These are phyloP conservation scores for Aegilops tauschii DNA, from an alignment of 176 grass and related monocot species.

Conservation along the genomic window DNA sequence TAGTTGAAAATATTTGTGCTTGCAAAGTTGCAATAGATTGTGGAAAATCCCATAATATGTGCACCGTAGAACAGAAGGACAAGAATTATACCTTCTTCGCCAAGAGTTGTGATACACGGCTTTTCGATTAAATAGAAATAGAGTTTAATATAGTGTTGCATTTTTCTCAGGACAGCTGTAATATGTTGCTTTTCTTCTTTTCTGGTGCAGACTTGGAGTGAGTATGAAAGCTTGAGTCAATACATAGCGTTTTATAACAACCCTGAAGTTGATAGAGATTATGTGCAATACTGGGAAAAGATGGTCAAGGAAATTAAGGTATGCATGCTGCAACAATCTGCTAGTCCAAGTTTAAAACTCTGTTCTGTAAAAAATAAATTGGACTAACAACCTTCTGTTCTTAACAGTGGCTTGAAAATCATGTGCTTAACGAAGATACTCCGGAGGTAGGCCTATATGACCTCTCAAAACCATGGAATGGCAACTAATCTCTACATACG, in stretches of 20 bases:
- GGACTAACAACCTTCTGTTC: background rate
- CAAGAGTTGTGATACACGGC: background rate
- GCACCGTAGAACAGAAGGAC: too few species aligned
- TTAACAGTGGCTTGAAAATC: conserved; percentile 9
- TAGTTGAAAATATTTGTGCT: background rate
- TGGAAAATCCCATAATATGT: too few species aligned
- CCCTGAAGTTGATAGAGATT: background rate
- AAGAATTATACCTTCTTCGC: too few species aligned
- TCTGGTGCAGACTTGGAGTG: background rate
- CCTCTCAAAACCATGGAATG: conserved; percentile 1
- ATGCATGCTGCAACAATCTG: background rate
- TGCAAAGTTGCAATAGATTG: background rate
- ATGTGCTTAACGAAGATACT: background rate
- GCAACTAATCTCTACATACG: background rate
- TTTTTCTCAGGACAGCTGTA: background rate
- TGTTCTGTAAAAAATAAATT: background rate
- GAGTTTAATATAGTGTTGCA: background rate
- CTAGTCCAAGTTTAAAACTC: background rate
- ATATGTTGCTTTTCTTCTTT: background rate
- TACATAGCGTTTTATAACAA: background rate
- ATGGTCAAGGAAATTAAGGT: conserved; percentile 2
- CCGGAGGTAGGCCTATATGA: background rate
- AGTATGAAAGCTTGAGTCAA: background rate
- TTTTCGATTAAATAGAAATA: background rate
- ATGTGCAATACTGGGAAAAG: background rate